Evolutionary conservation across 129 eudicot species (phyloP), one percentile per base, ranked within the genome.

Genomic region (Chrysanthemum seticuspe): DNA sequence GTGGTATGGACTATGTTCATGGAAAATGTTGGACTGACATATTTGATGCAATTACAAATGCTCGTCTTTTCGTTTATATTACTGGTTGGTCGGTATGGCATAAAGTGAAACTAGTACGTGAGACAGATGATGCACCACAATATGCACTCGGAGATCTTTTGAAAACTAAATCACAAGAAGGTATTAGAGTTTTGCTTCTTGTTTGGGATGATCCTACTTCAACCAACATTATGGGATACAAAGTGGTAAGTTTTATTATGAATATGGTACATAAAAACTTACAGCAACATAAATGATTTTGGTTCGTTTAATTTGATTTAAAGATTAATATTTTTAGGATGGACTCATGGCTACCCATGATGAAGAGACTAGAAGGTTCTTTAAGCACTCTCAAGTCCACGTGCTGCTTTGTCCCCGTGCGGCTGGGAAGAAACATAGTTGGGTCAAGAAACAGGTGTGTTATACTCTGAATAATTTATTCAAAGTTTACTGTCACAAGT

Each of bases 191-290:
- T 60, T 85, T 94, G 76, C 94, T 94, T 56, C 99, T 94, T 64
- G 87, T 94, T 47, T 94, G 99, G 99, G 99, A 94, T 83, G 99
- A 94, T 66, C 99, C 99, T 74, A 90, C 97, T 49, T 94, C 99
- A 66, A 94, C 96, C 75, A 94, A 82, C 88, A 94, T 94, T 73
- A 74, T 94, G 85, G 99, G 99, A 23, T 94, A 94, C 83, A 81
- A 86, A 76, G 80, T 88, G 55, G 99, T 94, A 81, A 77, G 80
- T 18, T 44, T 75, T 52, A 40, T 40, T 36, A 6, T 40, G 7
- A 40, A 40, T 40, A 40, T 40, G 47, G 10, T 40, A 40, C 40
- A 23, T 13, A 23, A 21, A 5, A 31, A 60, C 40, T 23, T 60
- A 14, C 5, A 11, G 44, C 63, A 31, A 15, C 51, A 69, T 69